Evolutionary conservation across 2,329 filamentous ascomycete genomes (phyloP).

Genomic region (Pseudogymnoascus sp.): DNA sequence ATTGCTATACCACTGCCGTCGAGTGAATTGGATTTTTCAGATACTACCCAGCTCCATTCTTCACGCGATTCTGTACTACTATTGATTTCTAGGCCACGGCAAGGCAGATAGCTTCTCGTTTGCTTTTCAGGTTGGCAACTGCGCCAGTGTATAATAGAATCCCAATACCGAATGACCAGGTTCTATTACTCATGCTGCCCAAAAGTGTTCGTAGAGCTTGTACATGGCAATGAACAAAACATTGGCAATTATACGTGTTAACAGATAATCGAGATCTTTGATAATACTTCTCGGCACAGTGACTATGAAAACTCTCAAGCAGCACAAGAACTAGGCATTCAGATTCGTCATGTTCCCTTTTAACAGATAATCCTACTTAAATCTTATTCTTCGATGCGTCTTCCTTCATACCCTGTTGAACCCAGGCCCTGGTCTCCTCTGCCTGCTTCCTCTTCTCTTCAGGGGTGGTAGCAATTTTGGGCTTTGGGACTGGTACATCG

Average conservation of each 20-base stretch:
- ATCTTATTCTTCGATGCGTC: conserved; percentile 43
- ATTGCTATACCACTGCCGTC: not conserved
- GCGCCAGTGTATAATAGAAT: conserved; percentile 2
- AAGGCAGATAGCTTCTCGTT: not conserved
- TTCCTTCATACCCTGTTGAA: conserved; percentile 63
- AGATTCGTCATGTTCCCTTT: not conserved
- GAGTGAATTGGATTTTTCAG: not conserved
- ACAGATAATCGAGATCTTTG: not conserved
- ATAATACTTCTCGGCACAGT: not conserved
- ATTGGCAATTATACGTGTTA: too few species aligned
- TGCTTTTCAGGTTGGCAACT: not conserved
- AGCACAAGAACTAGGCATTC: not conserved
- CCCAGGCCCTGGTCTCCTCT: conserved; percentile 51
- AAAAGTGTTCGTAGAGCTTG: not conserved
- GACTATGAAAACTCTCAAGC: not conserved
- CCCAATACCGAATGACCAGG: not conserved
- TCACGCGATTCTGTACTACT: not conserved
- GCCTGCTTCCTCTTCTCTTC: conserved; percentile 54
- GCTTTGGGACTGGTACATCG: conserved; percentile 61
- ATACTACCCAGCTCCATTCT: not conserved
- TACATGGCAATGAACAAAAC: not conserved
- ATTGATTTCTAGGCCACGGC: not conserved
- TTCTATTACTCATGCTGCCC: not conserved
- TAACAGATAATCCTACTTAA: not conserved
- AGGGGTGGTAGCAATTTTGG: conserved; percentile 40